A percentile compares a stretch with the other conserved stretches of the same genome.
Conservation (phyloP, 1,139 yeast species). For the Diutina scorzettiae region DNA sequence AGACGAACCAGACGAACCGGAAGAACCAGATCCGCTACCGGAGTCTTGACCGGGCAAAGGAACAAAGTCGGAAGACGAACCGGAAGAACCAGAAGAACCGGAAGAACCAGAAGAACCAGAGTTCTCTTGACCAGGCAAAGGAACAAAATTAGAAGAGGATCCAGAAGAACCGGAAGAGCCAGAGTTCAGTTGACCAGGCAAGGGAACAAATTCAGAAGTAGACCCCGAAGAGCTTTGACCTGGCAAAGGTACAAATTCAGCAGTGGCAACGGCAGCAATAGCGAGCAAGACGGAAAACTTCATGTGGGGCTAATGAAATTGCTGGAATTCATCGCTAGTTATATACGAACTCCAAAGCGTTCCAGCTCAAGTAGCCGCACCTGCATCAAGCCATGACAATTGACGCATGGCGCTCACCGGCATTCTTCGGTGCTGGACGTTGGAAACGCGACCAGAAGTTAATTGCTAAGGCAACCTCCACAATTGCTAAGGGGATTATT, state of each 20-base stretch:
- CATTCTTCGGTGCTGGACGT: too few species aligned
- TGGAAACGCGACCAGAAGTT: too few species aligned
- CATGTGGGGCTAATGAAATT: not conserved
- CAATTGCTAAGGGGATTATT: too few species aligned
- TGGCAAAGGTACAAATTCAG: slow-evolving; percentile 2
- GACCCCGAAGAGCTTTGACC: slow-evolving; percentile 3
- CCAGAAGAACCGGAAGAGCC: not conserved
- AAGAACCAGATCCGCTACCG: not conserved
- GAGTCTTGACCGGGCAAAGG: not conserved
- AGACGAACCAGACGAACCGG: not conserved
- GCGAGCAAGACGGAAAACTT: slow-evolving; percentile 1
- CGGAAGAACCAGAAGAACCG: not conserved
- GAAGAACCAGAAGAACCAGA: not conserved
- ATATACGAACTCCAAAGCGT: too few species aligned
- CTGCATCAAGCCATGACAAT: too few species aligned
- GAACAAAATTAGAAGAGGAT: not conserved
- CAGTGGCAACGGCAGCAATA: slow-evolving; percentile 4
- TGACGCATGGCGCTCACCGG: too few species aligned
- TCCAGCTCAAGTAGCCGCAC: too few species aligned
- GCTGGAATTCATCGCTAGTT: too few species aligned
- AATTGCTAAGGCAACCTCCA: too few species aligned
- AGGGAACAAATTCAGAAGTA: not conserved
- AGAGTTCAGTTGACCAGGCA: not conserved
- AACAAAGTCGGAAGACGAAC: not conserved
- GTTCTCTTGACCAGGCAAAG: not conserved